Conservation (phyloP, 2,329 filamentous ascomycete genomes). For the Sphaerulina musiva region DNA sequence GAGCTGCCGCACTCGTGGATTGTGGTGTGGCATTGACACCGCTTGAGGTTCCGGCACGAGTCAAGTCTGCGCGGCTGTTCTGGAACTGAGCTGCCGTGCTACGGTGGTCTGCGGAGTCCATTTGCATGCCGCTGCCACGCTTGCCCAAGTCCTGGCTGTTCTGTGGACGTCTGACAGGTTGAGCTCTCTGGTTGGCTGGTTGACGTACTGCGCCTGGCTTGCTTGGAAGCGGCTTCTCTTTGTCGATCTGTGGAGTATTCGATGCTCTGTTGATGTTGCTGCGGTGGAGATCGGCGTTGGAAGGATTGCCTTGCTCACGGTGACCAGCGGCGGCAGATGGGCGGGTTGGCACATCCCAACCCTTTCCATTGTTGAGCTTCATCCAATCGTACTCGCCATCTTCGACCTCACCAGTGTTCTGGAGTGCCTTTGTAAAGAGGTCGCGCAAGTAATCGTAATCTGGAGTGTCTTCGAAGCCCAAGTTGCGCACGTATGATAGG, state of each 20-base stretch:
- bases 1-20: conserved; percentile 9
- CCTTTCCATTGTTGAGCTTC: conserved; percentile 90
- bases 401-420: conserved; percentile 88
- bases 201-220: conserved; percentile 56
- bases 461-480: conserved; percentile 95
- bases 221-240: conserved; percentile 37
- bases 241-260: conserved; percentile 43
- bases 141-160: conserved; percentile 45
- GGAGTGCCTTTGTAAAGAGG: conserved; percentile 90
- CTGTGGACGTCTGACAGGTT: conserved; percentile 28
- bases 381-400: conserved; percentile 99
- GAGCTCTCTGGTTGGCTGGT: conserved; percentile 63
- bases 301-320: conserved; percentile 69
- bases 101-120: conserved; percentile 64
- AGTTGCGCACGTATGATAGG: conserved; percentile 90
- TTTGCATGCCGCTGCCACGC: conserved; percentile 71
- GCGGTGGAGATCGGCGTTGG: conserved; percentile 70
- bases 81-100: conserved; percentile 96
- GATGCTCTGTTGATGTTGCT: conserved; percentile 51
- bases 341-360: conserved; percentile 75
- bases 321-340: conserved; percentile 65
- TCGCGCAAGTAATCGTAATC: conserved; percentile 98
- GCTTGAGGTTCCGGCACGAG: conserved; percentile 11
- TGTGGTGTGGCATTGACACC: conserved; percentile 11
- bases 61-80: conserved; percentile 67